Evolutionary conservation across 1,139 yeast genomes (phyloP).

Genomic region (Wickerhamiella infanticola): DNA sequence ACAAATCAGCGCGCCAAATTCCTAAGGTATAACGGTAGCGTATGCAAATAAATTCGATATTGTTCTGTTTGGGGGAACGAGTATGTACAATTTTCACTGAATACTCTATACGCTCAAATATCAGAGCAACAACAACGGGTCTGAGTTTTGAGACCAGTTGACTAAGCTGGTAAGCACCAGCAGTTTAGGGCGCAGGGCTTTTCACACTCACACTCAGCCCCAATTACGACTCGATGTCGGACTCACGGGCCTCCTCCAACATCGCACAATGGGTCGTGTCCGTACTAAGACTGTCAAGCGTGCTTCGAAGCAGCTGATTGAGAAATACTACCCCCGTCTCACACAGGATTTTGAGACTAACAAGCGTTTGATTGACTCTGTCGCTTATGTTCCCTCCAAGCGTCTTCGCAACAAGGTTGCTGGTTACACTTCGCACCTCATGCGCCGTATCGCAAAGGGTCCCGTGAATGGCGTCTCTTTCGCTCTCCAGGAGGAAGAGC

Average conservation of each 20-base stretch:
- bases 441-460: constrained; percentile 99
- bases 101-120: no score
- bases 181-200: constrained; percentile 1
- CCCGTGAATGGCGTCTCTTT: constrained; percentile 99
- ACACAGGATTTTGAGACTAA: constrained; percentile 99
- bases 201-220: neutral
- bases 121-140: neutral
- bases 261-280: constrained; percentile 17
- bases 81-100: no score
- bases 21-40: neutral
- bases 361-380: constrained; percentile 98
- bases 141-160: neutral
- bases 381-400: constrained; percentile 98
- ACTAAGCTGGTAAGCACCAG: neutral
- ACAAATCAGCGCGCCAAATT: neutral
- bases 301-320: constrained; percentile 99
- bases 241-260: neutral
- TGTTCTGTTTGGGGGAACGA: no score
- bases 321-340: constrained; percentile 99
- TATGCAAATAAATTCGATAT: no score
- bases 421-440: constrained; percentile 99
- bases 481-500: constrained; percentile 99
- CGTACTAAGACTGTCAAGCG: constrained; percentile 98
- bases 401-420: constrained; percentile 99
- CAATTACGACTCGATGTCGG: neutral